Evolutionary conservation across 345 rosid species (phyloP).

Genomic region (Jatropha curcas): DNA sequence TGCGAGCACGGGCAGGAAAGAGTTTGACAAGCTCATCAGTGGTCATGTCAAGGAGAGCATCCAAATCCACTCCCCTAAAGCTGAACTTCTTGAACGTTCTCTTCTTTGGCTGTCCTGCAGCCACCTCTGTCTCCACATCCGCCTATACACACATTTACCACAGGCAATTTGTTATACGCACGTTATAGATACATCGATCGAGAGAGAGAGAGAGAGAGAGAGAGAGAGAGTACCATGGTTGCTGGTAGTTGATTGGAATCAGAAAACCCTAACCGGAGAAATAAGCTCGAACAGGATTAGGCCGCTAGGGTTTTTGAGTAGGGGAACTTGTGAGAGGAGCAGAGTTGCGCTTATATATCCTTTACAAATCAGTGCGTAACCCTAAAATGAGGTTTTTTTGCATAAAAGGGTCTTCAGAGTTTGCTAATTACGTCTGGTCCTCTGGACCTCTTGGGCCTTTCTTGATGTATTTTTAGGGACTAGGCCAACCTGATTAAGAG

Average conservation of each 20-base stretch:
- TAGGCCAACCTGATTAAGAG: too few species aligned
- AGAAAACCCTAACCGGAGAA: neutral
- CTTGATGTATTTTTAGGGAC: neutral
- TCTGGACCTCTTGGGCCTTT: neutral
- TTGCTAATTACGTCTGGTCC: neutral
- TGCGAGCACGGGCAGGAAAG: slow-evolving; percentile 29
- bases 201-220: neutral
- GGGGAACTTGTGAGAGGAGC: too few species aligned
- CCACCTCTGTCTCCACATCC: slow-evolving; percentile 47
- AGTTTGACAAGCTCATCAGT: slow-evolving; percentile 37
- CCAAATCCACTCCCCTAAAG: slow-evolving; percentile 39
- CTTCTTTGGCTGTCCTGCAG: slow-evolving; percentile 32
- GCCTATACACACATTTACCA: slow-evolving; percentile 22
- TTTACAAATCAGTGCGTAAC: neutral
- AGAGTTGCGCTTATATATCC: neutral
- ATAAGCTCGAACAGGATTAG: slow-evolving; percentile 4
- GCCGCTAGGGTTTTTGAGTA: slow-evolving; percentile 35
- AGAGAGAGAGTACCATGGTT: slow-evolving; percentile 32
- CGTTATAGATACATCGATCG: too few species aligned
- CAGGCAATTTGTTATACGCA: neutral
- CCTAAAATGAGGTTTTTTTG: slow-evolving; percentile 12
- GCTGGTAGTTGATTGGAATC: neutral
- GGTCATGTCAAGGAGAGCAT: slow-evolving; percentile 37
- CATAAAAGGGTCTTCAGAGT: neutral
- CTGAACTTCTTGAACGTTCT: slow-evolving; percentile 40